phyloP scores from a whole-genome alignment of 352 stramenopile species.

The Phytopythium montanum region DNA sequence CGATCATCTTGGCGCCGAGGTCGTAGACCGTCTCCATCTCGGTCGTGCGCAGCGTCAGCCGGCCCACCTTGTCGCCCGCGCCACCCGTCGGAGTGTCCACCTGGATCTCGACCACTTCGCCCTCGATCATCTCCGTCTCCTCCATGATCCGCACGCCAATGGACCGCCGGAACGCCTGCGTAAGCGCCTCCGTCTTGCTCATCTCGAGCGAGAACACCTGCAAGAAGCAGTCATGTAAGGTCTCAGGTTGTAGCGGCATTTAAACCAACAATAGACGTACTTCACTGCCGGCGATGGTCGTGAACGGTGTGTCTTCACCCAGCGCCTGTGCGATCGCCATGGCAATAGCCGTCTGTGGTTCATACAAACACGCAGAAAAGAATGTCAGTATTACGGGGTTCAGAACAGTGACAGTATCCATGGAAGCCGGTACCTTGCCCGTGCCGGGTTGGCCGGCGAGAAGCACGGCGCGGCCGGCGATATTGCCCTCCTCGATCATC shows the following conservation, averaged over 20 bases:
- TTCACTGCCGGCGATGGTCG: slow-evolving; percentile 97
- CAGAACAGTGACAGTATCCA: background rate
- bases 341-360: slow-evolving; percentile 94
- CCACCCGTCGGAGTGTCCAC: slow-evolving; percentile 89
- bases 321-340: slow-evolving; percentile 98
- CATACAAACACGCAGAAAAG: background rate
- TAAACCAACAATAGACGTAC: slow-evolving; percentile 5
- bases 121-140: slow-evolving; percentile 99
- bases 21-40: slow-evolving; percentile 99
- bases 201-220: slow-evolving; percentile 99
- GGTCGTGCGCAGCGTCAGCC: slow-evolving; percentile 97
- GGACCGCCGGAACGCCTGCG: slow-evolving; percentile 95
- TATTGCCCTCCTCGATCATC: slow-evolving; percentile 99
- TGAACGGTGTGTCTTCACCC: slow-evolving; percentile 98
- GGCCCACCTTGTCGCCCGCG: slow-evolving; percentile 81
- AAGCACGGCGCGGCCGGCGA: slow-evolving; percentile 95
- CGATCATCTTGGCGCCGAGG: slow-evolving; percentile 99
- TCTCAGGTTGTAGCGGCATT: too few species aligned
- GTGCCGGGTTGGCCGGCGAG: slow-evolving; percentile 96
- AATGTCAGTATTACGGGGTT: background rate
- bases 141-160: slow-evolving; percentile 99
- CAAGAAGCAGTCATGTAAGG: too few species aligned
- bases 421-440: slow-evolving; percentile 65
- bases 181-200: slow-evolving; percentile 99
- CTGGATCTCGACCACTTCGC: slow-evolving; percentile 99